phyloP scores from a whole-genome alignment of 116 monocot genomes.

The Trichopus zeylanicus region DNA sequence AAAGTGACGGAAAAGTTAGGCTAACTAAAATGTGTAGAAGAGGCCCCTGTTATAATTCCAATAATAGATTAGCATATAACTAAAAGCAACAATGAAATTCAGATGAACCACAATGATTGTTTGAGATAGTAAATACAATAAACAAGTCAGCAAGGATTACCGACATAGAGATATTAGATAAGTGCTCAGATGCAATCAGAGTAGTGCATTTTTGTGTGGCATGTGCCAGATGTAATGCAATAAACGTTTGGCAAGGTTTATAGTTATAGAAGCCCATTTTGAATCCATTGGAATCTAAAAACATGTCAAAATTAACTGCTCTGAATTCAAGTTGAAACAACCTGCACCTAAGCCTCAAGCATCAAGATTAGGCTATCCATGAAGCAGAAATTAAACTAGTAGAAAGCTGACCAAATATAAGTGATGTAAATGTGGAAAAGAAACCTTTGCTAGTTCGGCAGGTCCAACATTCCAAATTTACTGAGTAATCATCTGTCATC shows the following conservation, averaged over 20 bases:
- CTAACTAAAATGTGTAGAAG: background rate
- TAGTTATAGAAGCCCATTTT: background rate
- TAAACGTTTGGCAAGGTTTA: too few relatives aligned
- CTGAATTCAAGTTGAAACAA: background rate
- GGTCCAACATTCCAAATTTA: conserved; percentile 37
- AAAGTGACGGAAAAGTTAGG: background rate
- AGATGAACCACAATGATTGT: too few relatives aligned
- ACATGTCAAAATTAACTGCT: background rate
- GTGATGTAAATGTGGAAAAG: background rate
- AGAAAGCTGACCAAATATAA: background rate
- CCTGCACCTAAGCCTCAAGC: background rate
- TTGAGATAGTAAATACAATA: too few relatives aligned
- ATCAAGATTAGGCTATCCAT: too few relatives aligned
- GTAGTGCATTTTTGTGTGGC: background rate
- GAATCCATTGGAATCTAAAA: too few relatives aligned
- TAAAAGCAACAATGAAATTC: too few relatives aligned
- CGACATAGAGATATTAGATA: too few relatives aligned
- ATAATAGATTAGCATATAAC: too few relatives aligned
- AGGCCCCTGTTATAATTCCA: background rate
- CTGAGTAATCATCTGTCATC: conserved; percentile 17
- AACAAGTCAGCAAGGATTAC: too few relatives aligned
- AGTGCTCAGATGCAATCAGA: too few relatives aligned
- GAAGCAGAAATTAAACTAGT: background rate
- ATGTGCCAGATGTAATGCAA: too few relatives aligned
- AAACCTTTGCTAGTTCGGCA: conserved; percentile 65